Evolutionary conservation across 1,284 basidiomycete species (phyloP), one percentile per base, ranked within the genome.

Genomic region (Austroboletus niveus): DNA sequence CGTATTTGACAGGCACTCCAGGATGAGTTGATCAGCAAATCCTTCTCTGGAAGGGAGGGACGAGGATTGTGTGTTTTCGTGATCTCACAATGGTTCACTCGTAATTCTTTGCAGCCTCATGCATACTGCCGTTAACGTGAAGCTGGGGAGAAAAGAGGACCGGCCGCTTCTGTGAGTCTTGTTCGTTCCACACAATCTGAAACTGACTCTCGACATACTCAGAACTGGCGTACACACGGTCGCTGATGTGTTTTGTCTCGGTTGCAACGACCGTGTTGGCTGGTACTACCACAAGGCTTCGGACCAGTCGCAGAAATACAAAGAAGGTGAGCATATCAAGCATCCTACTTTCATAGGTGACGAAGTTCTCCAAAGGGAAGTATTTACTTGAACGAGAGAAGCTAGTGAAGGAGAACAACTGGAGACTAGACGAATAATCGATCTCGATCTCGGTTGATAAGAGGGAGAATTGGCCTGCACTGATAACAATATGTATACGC

Each of bases 211-310:
- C 14, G 38, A 51, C 24, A 40, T 49, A 15, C 46, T 24, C 55
- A 90, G 87, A 45, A 94, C 91, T 1, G 91, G 91, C 3, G 78
- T 89, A 9, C 91, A 94, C 60, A 88, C 87, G 0, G 91, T 92
- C 8, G 85, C 87, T 12, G 91, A 93, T 61, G 80, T 87, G 1
- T 87, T 78, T 63, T 93, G 91, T 63, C 55, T 86, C 35, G 89
- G 87, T 1, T 94, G 91, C 68, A 83, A 84, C 52, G 85, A 85
- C 15, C 80, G 86, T 22, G 59, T 94, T 4, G 92, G 92, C 0
- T 94, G 91, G 91, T 90, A 77, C 61, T 94, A 94, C 59, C 80
- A 90, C 63, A 88, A 86, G 61, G 90, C 92, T 8, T 80, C 83
- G 2, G 89, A 94, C 59, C 72, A 75, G 30, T 78, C 81, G 8